phyloP scores from a whole-genome alignment of 1,139 yeast species.

The Candida dubliniensis region DNA sequence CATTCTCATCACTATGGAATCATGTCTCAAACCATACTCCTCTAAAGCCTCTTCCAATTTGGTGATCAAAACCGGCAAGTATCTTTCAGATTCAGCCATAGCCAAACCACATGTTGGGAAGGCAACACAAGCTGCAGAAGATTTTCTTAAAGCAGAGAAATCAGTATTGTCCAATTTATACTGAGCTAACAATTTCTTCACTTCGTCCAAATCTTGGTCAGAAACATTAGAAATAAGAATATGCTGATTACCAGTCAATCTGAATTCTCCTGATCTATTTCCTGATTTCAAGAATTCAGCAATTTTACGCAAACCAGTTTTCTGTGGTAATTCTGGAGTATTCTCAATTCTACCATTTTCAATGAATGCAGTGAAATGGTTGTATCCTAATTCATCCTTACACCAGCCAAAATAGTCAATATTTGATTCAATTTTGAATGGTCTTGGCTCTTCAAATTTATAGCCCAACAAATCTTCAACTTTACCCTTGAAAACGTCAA shows the following conservation, averaged over 20 bases:
- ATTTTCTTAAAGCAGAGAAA: conserved; percentile 80
- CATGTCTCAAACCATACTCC: conserved; percentile 91
- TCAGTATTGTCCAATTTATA: conserved; percentile 84
- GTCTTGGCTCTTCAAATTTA: conserved; percentile 66
- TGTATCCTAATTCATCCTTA: conserved; percentile 80
- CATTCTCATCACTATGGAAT: conserved; percentile 96
- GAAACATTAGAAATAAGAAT: conserved; percentile 71
- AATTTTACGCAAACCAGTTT: conserved; percentile 77
- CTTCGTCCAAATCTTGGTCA: conserved; percentile 61
- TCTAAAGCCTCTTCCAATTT: conserved; percentile 84
- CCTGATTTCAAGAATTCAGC: conserved; percentile 59
- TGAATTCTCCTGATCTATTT: conserved; percentile 72
- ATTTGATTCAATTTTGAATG: conserved; percentile 80
- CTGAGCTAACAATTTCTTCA: conserved; percentile 65
- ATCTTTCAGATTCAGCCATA: conserved; percentile 98
- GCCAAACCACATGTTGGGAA: conserved; percentile 99
- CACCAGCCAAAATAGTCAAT: conserved; percentile 94
- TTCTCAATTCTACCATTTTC: conserved; percentile 98
- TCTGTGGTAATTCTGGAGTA: conserved; percentile 86
- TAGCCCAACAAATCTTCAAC: conserved; percentile 84
- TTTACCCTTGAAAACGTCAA: conserved; percentile 73
- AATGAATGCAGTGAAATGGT: conserved; percentile 91
- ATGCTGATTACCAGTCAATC: conserved; percentile 96
- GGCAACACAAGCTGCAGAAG: conserved; percentile 97
- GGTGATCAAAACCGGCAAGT: conserved; percentile 77